These are phyloP conservation scores for Leishmania mexicana DNA, from an alignment of 208 protist genomes.

Conservation along the genomic window DNA sequence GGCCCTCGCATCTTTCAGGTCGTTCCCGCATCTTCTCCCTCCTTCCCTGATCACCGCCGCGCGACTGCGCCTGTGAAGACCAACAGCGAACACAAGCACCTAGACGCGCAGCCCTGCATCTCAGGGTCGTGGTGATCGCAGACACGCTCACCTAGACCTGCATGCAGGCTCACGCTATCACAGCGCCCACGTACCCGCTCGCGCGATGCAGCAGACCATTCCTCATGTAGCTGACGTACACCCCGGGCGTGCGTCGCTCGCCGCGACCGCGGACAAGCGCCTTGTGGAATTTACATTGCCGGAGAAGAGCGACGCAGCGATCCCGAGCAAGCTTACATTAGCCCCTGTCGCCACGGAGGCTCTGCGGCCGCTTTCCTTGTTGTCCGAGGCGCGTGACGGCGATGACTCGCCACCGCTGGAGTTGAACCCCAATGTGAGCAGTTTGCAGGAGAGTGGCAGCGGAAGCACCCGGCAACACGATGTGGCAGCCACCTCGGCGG, in stretches of 20 bases:
- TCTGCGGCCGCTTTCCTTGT: background rate
- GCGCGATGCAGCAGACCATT: background rate
- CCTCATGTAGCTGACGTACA: background rate
- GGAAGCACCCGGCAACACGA: background rate
- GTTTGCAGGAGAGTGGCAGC: background rate
- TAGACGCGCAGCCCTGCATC: background rate
- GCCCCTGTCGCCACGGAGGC: background rate
- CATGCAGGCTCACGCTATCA: background rate
- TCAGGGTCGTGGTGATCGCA: background rate
- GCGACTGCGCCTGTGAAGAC: background rate
- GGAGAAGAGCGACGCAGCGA: background rate
- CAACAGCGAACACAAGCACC: background rate
- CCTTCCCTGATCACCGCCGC: background rate
- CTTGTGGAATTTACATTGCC: background rate
- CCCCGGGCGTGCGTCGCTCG: background rate
- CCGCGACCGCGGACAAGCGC: background rate
- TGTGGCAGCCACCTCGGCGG: background rate
- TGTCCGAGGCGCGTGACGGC: background rate
- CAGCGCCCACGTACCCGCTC: background rate
- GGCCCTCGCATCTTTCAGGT: background rate
- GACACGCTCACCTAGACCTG: background rate
- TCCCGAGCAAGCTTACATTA: background rate
- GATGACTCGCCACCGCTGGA: background rate
- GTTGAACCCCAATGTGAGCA: background rate
- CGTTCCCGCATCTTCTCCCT: background rate